These are phyloP conservation scores for Golubevia sp. DNA, from an alignment of 1,284 basidiomycete species.

Conservation along the genomic window DNA sequence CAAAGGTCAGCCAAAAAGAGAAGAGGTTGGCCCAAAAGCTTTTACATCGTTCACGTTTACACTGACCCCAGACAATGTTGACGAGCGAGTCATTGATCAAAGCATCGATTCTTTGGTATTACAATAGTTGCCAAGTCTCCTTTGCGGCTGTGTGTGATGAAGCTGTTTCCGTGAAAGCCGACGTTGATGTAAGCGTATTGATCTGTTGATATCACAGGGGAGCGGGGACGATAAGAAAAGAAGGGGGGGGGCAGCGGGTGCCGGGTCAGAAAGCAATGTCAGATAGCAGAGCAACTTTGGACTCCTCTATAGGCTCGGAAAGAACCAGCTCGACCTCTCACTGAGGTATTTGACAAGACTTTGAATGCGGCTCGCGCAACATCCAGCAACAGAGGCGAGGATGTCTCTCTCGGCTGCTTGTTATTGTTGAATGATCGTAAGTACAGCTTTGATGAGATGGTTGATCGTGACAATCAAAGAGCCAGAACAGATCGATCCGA, in stretches of 20 bases:
- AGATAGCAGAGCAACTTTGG: conserved; percentile 5
- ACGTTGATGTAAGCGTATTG: conserved; percentile 73
- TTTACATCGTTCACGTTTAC: conserved; percentile 65
- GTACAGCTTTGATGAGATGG: conserved; percentile 73
- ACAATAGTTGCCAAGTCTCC: conserved; percentile 85
- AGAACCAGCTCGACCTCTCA: too few relatives aligned
- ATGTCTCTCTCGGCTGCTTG: conserved; percentile 74
- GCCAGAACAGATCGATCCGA: conserved; percentile 88
- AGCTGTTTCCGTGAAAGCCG: conserved; percentile 84
- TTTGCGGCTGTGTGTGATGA: conserved; percentile 78
- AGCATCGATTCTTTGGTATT: conserved; percentile 80
- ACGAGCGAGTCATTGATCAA: conserved; percentile 84
- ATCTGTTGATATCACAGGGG: conserved; percentile 15
- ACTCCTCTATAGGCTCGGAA: too few relatives aligned
- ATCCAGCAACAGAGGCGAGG: conserved; percentile 79
- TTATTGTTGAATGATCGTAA: conserved; percentile 72
- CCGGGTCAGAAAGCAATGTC: background rate
- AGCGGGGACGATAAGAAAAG: background rate
- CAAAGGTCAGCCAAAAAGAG: conserved; percentile 5
- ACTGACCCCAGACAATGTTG: conserved; percentile 69
- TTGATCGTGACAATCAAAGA: conserved; percentile 84
- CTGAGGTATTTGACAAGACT: conserved; percentile 79
- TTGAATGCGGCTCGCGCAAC: conserved; percentile 77
- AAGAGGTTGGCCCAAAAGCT: conserved; percentile 3
- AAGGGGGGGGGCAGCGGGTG: background rate